phyloP scores from a whole-genome alignment of 116 monocot genomes.

The Dioscorea cayenensis region DNA sequence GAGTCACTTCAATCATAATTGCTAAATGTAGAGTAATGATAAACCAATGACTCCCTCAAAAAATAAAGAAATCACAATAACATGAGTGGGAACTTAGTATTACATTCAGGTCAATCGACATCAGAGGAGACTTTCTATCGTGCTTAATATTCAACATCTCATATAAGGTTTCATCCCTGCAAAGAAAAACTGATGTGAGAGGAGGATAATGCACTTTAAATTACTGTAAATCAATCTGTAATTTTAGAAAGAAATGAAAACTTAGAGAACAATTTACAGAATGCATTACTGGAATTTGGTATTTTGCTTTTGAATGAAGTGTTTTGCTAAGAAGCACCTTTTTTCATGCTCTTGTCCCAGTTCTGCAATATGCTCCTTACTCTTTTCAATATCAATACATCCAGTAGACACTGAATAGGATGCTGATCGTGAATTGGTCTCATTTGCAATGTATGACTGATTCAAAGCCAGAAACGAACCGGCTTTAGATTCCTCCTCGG shows the following conservation, averaged over 20 bases:
- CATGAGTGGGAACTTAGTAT: not conserved
- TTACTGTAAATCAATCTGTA: too few relatives aligned
- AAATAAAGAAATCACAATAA: not conserved
- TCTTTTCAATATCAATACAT: not conserved
- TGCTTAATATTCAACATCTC: constrained; percentile 23
- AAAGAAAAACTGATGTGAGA: not conserved
- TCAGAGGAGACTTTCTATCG: constrained; percentile 32
- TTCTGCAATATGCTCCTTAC: too few relatives aligned
- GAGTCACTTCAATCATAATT: too few relatives aligned
- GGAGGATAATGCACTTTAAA: too few relatives aligned
- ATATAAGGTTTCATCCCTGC: constrained; percentile 26
- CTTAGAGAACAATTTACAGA: too few relatives aligned
- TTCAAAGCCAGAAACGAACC: constrained; percentile 46
- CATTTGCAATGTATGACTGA: constrained; percentile 6
- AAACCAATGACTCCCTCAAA: too few relatives aligned
- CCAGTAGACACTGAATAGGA: not conserved
- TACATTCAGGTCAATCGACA: constrained; percentile 40
- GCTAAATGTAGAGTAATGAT: too few relatives aligned
- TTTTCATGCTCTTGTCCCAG: too few relatives aligned
- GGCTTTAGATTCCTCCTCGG: constrained; percentile 68
- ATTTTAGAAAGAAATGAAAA: too few relatives aligned
- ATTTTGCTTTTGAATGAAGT: too few relatives aligned
- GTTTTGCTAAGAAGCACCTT: too few relatives aligned
- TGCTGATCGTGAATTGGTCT: not conserved
- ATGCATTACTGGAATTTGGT: too few relatives aligned